Conservation (phyloP, 768 basidiomycete species). For the Lactifluus subvellereus region DNA sequence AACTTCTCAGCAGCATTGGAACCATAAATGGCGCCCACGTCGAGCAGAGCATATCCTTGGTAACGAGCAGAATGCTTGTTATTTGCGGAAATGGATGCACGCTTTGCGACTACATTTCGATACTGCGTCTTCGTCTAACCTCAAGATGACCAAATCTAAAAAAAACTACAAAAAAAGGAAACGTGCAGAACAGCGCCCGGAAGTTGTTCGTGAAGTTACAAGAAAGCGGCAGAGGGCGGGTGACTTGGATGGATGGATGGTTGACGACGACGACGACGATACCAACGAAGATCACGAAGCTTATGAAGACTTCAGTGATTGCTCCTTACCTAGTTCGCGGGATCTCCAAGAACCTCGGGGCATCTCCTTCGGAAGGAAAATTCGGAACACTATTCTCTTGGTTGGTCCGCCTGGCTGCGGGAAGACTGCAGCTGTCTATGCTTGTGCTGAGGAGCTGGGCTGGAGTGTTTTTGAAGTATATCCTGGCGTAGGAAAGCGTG, state of each 20-base stretch:
- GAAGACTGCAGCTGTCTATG: slow-evolving; percentile 90
- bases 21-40: slow-evolving; percentile 68
- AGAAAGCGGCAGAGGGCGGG: slow-evolving; percentile 19
- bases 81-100: slow-evolving; percentile 72
- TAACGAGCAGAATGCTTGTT: slow-evolving; percentile 63
- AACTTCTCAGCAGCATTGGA: slow-evolving; percentile 50
- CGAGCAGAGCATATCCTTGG: slow-evolving; percentile 72
- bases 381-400: slow-evolving; percentile 86
- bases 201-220: slow-evolving; percentile 23
- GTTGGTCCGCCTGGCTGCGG: slow-evolving; percentile 78
- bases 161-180: slow-evolving; percentile 14
- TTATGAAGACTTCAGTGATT: neutral
- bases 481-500: slow-evolving; percentile 89
- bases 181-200: slow-evolving; percentile 12
- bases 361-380: slow-evolving; percentile 37
- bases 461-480: slow-evolving; percentile 98
- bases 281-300: neutral
- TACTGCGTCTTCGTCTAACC: slow-evolving; percentile 16
- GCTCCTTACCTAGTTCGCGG: slow-evolving; percentile 1
- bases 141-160: slow-evolving; percentile 9
- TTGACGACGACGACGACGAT: slow-evolving; percentile 17
- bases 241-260: slow-evolving; percentile 20
- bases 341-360: slow-evolving; percentile 10
- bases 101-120: slow-evolving; percentile 59
- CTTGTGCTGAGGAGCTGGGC: slow-evolving; percentile 87